Evolutionary conservation across 495 filamentous ascomycete species (phyloP).

Genomic region (Alectoria sarmentosa): DNA sequence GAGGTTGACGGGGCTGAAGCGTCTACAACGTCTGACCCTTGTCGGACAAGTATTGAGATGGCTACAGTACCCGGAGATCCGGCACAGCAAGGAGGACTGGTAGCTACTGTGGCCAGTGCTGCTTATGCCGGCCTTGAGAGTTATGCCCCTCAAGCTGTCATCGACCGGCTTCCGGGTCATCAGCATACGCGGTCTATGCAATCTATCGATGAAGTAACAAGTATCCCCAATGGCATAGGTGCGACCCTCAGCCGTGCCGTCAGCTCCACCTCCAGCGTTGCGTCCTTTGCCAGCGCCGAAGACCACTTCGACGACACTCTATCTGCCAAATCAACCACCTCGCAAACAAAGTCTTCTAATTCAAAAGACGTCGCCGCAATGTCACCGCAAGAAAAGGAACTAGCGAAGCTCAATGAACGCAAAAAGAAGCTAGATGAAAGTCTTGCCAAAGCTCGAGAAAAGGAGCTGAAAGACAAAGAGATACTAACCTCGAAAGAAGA

Average conservation of each 20-base stretch:
- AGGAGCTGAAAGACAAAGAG: constrained; percentile 41
- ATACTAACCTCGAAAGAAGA: constrained; percentile 39
- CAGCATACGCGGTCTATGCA: constrained; percentile 14
- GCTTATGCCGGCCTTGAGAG: constrained; percentile 37
- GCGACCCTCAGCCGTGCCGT: constrained; percentile 35
- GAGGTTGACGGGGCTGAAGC: constrained; percentile 13
- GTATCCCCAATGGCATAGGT: constrained; percentile 16
- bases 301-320: constrained; percentile 24
- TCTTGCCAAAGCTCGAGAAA: constrained; percentile 44
- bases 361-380: constrained; percentile 24
- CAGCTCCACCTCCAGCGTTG: constrained; percentile 25
- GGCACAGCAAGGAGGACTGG: constrained; percentile 29
- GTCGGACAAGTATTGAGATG: not conserved
- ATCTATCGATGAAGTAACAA: constrained; percentile 17
- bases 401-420: constrained; percentile 65
- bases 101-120: constrained; percentile 39
- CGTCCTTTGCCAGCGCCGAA: constrained; percentile 34
- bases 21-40: constrained; percentile 1
- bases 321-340: constrained; percentile 17
- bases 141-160: constrained; percentile 43
- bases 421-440: constrained; percentile 65
- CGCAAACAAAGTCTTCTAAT: constrained; percentile 12
- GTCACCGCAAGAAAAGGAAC: constrained; percentile 59
- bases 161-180: constrained; percentile 41
- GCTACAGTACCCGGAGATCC: constrained; percentile 28